A percentile compares a stretch with the other conserved stretches of the same genome.
Conservation (phyloP, 805 yeast genomes). For the Priceomyces haplophilus region DNA sequence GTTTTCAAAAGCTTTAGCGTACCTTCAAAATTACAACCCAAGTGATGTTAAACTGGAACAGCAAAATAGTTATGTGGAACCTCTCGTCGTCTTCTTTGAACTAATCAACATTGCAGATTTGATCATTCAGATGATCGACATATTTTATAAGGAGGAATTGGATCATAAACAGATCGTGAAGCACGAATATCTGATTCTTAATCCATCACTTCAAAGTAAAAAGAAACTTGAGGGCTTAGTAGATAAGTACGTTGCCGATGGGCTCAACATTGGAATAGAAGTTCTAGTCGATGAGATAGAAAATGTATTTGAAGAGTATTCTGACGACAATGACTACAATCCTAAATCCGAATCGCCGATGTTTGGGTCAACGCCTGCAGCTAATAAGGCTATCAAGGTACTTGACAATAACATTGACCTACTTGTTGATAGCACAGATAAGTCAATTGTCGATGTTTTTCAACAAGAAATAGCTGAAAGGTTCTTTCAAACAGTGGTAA, state of each 20-base stretch:
- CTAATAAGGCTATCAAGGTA: conserved; percentile 56
- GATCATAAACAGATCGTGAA: conserved; percentile 55
- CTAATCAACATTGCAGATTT: conserved; percentile 90
- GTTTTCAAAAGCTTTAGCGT: conserved; percentile 72
- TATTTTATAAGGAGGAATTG: conserved; percentile 86
- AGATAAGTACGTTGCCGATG: conserved; percentile 89
- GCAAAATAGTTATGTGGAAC: conserved; percentile 57
- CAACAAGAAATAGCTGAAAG: conserved; percentile 92
- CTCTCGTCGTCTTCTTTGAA: conserved; percentile 82
- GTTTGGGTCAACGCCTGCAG: conserved; percentile 56
- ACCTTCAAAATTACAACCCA: conserved; percentile 72
- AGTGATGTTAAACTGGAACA: conserved; percentile 19
- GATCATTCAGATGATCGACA: conserved; percentile 86
- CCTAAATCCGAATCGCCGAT: conserved; percentile 33
- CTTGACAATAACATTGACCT: conserved; percentile 70
- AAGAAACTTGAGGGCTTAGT: conserved; percentile 76
- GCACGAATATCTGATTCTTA: conserved; percentile 71
- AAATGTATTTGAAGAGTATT: conserved; percentile 51
- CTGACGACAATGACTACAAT: conserved; percentile 60
- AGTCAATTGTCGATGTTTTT: conserved; percentile 83
- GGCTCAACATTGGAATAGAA: conserved; percentile 87
- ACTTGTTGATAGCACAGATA: conserved; percentile 79
- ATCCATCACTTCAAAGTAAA: conserved; percentile 74
- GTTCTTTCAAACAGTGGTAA: conserved; percentile 71
- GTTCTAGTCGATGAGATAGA: conserved; percentile 82